Percentiles rank a stretch among this genome's conserved stretches.
phyloP scores from a whole-genome alignment of 176 grass and related monocot species.

The Oryza nivara region DNA sequence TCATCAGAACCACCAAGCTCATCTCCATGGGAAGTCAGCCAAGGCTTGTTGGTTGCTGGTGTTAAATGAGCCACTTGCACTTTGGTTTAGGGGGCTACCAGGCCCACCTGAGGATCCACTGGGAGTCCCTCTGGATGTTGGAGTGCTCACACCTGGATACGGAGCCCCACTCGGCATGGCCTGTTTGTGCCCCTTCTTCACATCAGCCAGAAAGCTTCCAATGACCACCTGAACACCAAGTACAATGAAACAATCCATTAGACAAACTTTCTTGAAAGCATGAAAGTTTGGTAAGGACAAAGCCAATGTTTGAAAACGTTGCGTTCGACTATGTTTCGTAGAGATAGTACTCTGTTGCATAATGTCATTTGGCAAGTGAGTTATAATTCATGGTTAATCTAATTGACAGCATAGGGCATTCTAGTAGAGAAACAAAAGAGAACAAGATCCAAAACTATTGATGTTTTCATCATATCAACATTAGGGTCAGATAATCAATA shows the following conservation, averaged over 20 bases:
- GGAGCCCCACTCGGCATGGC: neutral
- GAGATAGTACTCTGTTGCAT: neutral
- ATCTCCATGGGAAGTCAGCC: slow-evolving; percentile 56
- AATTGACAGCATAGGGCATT: neutral
- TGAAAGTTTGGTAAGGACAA: neutral
- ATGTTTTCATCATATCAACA: neutral
- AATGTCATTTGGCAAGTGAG: neutral
- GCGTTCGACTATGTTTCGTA: neutral
- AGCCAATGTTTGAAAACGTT: neutral
- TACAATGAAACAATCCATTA: slow-evolving; percentile 10
- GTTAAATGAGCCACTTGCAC: slow-evolving; percentile 22
- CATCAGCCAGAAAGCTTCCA: slow-evolving; percentile 53
- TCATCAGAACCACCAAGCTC: slow-evolving; percentile 1
- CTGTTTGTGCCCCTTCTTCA: slow-evolving; percentile 46
- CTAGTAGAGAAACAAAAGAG: neutral
- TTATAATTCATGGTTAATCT: neutral
- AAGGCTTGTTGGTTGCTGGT: slow-evolving; percentile 40
- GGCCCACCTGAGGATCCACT: slow-evolving; percentile 48
- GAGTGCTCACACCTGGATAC: slow-evolving; percentile 29
- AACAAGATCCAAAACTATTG: neutral
- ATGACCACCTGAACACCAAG: slow-evolving; percentile 60
- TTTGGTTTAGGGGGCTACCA: slow-evolving; percentile 51
- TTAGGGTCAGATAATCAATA: neutral
- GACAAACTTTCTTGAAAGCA: neutral
- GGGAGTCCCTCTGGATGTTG: slow-evolving; percentile 22